Evolutionary conservation across 1,139 yeast genomes (phyloP), one percentile per base, ranked within the genome.

Genomic region (Yamadazyma sp.): DNA sequence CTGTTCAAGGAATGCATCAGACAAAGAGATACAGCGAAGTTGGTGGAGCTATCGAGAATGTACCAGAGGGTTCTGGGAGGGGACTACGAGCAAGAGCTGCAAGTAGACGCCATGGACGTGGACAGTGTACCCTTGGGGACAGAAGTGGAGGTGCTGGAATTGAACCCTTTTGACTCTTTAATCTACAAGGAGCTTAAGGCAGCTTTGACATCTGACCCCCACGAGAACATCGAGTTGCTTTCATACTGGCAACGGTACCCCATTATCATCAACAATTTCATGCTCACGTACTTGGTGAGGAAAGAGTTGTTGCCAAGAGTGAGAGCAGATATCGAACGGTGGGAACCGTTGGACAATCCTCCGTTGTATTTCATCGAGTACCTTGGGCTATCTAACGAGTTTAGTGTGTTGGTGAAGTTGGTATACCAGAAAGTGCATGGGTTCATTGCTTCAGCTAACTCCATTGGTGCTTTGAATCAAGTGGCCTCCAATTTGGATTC

Each of bases 101-200:
- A 46, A 17, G 34, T 27, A 28, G 29, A 33, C 14, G 27, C 46
- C 4, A 14, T 17, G 20, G 37, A 17, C 2, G 10, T 17, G 16
- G 27, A 9, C 11, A 24, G n/a, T 8, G 22, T 6, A 10, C n/a
- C n/a, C n/a, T 5, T n/a, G 27, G 27, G 27, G 5, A 5, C 7
- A n/a, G 11, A 10, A 12, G 4, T 16, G 9, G 43, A 44, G 14
- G 23, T 12, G 14, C 38, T 40, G 5, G 29, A 32, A 15, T 20
- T 49, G 16, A 48, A 48, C 40, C 51, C 52, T 3, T 48, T 46
- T 43, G 52, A 48, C 35, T 47, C 50, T 4, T 18, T 45, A 12
- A 37, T 48, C 3, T 48, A 47, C 29, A 36, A 15, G 18, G 42
- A 45, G 27, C 6, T 49, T 8, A 25, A 29, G n/a, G 25, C 22